These are phyloP conservation scores for Epipyxis sp. DNA, from an alignment of 108 stramenopile species.

Conservation along the genomic window DNA sequence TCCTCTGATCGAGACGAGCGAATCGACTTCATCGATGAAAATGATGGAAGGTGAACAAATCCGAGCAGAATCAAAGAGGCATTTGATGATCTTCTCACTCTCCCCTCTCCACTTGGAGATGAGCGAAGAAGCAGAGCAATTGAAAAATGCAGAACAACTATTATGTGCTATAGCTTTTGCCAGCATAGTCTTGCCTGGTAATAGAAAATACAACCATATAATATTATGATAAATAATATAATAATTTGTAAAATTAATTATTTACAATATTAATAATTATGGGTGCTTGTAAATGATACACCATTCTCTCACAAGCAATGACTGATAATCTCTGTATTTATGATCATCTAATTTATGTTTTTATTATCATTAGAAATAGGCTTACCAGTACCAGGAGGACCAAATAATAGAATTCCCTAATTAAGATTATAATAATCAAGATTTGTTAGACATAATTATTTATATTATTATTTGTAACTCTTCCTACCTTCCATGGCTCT, in stretches of 20 bases:
- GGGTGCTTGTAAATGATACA: too few relatives aligned
- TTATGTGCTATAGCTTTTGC: constrained; percentile 89
- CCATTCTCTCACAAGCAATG: too few relatives aligned
- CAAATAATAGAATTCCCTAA: constrained; percentile 66
- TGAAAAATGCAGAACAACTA: neutral
- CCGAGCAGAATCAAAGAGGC: constrained; percentile 73
- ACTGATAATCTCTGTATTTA: too few relatives aligned
- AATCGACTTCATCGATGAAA: constrained; percentile 91
- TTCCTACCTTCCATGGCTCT: constrained; percentile 57
- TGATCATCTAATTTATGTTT: too few relatives aligned
- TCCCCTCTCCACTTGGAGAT: constrained; percentile 30
- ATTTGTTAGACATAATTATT: neutral
- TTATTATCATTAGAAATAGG: too few relatives aligned
- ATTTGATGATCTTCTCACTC: constrained; percentile 59
- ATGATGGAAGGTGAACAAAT: constrained; percentile 69
- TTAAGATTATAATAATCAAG: neutral
- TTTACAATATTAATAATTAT: too few relatives aligned
- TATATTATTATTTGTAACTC: neutral
- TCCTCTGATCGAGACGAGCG: constrained; percentile 72
- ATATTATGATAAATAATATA: constrained; percentile 41
- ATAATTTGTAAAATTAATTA: too few relatives aligned
- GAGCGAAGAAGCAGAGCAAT: constrained; percentile 14
- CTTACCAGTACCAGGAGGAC: constrained; percentile 60
- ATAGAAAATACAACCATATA: constrained; percentile 67
- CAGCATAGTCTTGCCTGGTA: constrained; percentile 79